These are phyloP conservation scores for Microbotryum lychnidis-dioicae DNA, from an alignment of 1,284 basidiomycete species.

Conservation along the genomic window DNA sequence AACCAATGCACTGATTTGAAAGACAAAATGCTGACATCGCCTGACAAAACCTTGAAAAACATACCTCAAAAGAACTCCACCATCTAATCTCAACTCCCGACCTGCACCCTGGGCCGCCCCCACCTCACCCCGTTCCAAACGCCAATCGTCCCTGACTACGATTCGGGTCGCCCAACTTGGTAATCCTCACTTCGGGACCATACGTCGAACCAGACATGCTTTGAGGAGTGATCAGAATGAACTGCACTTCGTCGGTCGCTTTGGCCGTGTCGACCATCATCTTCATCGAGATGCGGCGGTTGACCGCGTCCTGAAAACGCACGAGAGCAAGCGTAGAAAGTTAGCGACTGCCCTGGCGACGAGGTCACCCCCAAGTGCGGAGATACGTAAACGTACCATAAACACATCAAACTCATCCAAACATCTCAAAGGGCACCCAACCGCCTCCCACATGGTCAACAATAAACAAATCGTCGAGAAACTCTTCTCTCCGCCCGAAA, in stretches of 20 bases:
- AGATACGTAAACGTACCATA: constrained; percentile 12
- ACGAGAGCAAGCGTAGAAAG: neutral
- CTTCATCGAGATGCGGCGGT: constrained; percentile 40
- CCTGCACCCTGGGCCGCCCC: no score
- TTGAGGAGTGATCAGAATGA: constrained; percentile 78
- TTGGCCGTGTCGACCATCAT: constrained; percentile 70
- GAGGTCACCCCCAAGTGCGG: no score
- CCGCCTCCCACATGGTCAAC: constrained; percentile 88
- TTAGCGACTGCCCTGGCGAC: neutral
- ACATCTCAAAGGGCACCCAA: constrained; percentile 86
- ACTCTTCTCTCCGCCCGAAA: constrained; percentile 88
- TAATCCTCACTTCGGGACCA: constrained; percentile 23
- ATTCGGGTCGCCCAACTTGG: constrained; percentile 25
- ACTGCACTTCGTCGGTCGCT: constrained; percentile 74
- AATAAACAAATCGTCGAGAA: constrained; percentile 93
- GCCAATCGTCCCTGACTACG: constrained; percentile 6
- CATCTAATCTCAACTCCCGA: no score
- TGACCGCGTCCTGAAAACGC: constrained; percentile 41
- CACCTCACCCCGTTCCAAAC: no score
- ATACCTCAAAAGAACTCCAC: no score
- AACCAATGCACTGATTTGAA: no score
- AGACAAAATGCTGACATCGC: no score
- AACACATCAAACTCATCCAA: constrained; percentile 55
- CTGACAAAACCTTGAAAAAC: no score
- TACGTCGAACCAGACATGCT: constrained; percentile 20